phyloP scores from a whole-genome alignment of 1,139 yeast species.

The Suhomyces bribrorum region DNA sequence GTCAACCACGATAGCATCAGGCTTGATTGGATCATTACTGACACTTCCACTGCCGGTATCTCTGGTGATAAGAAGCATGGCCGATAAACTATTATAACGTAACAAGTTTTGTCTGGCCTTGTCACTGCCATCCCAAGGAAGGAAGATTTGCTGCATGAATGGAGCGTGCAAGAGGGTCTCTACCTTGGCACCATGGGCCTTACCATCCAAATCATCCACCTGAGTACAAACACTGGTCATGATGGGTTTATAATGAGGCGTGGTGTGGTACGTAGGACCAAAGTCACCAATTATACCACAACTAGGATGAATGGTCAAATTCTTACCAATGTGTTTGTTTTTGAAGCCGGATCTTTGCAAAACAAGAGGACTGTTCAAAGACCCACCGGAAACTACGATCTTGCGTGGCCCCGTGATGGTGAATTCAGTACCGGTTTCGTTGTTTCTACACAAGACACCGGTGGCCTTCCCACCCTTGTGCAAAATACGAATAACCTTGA shows the following conservation, averaged over 20 bases:
- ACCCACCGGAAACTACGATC: constrained; percentile 51
- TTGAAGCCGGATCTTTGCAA: constrained; percentile 54
- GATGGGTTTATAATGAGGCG: constrained; percentile 46
- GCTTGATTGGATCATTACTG: constrained; percentile 34
- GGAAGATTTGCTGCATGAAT: constrained; percentile 34
- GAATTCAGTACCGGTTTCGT: constrained; percentile 30
- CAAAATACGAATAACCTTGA: constrained; percentile 41
- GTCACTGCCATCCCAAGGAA: constrained; percentile 48
- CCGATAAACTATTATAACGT: constrained; percentile 41
- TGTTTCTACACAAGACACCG: constrained; percentile 43
- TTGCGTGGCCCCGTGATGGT: constrained; percentile 49
- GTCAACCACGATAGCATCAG: constrained; percentile 40
- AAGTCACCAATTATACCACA: constrained; percentile 46
- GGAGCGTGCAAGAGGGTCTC: constrained; percentile 56
- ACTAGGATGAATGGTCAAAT: constrained; percentile 58
- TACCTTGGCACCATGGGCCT: constrained; percentile 57
- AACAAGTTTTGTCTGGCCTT: constrained; percentile 36
- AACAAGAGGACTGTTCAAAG: constrained; percentile 54
- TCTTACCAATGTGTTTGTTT: constrained; percentile 54
- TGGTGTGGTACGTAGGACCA: constrained; percentile 32
- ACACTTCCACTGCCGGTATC: constrained; percentile 50
- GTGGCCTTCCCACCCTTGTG: constrained; percentile 46
- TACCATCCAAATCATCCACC: constrained; percentile 55
- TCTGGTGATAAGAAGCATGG: constrained; percentile 50
- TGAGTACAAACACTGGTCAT: constrained; percentile 55